Evolutionary conservation across 2,329 filamentous ascomycete genomes (phyloP).

Genomic region (Apiospora marii): DNA sequence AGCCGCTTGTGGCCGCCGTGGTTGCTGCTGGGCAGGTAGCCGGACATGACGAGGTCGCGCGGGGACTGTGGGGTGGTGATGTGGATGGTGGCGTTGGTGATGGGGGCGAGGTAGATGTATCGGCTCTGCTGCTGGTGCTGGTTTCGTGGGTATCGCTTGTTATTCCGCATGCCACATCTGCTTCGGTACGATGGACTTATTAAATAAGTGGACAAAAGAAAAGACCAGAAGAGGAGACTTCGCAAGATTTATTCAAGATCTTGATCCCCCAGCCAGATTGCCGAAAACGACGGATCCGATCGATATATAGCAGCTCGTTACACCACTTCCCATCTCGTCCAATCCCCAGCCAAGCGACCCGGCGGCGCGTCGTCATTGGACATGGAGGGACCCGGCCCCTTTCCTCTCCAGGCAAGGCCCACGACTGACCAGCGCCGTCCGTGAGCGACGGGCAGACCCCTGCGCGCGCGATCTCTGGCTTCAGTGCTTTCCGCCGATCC

Average conservation of each 20-base stretch:
- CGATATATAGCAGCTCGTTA: not conserved
- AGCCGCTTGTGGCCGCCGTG: not conserved
- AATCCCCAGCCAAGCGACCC: not conserved
- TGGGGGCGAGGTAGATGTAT: conserved; percentile 7
- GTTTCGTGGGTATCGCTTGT: not conserved
- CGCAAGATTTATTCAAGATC: not conserved
- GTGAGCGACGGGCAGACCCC: not conserved
- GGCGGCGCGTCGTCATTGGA: not conserved
- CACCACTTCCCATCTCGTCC: not conserved
- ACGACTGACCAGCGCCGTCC: not conserved
- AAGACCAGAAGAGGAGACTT: not conserved
- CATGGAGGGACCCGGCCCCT: not conserved
- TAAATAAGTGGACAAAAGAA: not conserved
- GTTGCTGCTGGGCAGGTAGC: conserved; percentile 1
- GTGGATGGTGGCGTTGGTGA: conserved; percentile 9
- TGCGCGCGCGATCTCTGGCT: not conserved
- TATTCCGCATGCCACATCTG: not conserved
- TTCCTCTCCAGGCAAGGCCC: not conserved
- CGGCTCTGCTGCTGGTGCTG: not conserved
- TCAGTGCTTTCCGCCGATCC: not conserved
- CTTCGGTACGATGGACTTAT: not conserved
- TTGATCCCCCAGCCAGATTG: not conserved
- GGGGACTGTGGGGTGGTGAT: not conserved
- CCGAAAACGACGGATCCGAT: not conserved
- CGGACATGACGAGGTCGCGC: not conserved